phyloP scores from a whole-genome alignment of 1,284 basidiomycete species.

The Fomitopsis schrenkii region DNA sequence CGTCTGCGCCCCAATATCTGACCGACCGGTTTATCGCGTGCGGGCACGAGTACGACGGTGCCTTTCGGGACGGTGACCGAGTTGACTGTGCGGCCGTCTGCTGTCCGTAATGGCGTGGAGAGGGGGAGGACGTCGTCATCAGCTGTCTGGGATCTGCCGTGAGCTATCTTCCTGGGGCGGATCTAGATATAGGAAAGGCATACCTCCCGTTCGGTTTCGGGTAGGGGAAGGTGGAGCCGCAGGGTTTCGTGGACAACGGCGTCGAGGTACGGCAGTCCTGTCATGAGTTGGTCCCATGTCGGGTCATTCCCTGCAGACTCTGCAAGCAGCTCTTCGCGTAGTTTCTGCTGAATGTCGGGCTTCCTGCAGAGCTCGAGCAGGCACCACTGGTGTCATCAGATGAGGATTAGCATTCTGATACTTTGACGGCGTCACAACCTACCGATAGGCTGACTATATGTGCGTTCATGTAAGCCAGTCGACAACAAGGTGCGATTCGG shows the following conservation, averaged over 20 bases:
- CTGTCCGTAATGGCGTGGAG: conserved; percentile 34
- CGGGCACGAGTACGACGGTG: conserved; percentile 35
- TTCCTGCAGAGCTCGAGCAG: conserved; percentile 31
- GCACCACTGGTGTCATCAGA: conserved; percentile 17
- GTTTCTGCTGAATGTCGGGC: conserved; percentile 31
- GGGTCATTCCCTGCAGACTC: conserved; percentile 24
- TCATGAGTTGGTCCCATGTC: conserved; percentile 31
- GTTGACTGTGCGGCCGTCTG: conserved; percentile 33
- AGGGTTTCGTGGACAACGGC: conserved; percentile 29
- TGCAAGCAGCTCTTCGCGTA: conserved; percentile 40
- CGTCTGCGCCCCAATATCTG: conserved; percentile 40
- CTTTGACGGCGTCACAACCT: background rate
- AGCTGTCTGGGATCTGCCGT: background rate
- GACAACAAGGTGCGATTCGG: background rate
- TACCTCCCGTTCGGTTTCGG: background rate
- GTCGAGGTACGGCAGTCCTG: conserved; percentile 31
- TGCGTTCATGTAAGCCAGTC: background rate
- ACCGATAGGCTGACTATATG: conserved; percentile 20
- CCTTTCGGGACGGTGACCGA: conserved; percentile 43
- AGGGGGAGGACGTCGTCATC: conserved; percentile 51
- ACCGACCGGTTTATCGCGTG: conserved; percentile 43
- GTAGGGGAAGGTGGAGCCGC: conserved; percentile 20
- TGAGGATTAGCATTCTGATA: too few species aligned
- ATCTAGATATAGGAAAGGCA: background rate
- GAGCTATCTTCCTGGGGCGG: background rate